Evolutionary conservation across 331 rosid genomes (phyloP), one percentile per base, ranked within the genome.

Genomic region (Ulmus americana): DNA sequence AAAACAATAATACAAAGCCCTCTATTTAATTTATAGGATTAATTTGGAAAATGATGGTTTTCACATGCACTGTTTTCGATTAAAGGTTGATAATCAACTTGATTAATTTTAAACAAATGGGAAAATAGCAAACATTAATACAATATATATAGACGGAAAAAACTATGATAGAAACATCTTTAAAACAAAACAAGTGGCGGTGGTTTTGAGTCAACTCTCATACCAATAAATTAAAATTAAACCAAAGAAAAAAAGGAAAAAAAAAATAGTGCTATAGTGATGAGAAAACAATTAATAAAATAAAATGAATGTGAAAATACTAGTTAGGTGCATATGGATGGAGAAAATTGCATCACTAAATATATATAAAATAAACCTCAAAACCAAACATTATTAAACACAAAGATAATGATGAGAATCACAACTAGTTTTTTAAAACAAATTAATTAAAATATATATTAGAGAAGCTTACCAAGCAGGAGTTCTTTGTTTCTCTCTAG

Each of bases 391-490:
- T 62, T 8, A 45, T n/a, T 49, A 50, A 64, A 55, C 20, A 64
- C 43, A 63, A 40, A 48, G 53, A 55, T 15, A 39, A 72, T 46
- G 48, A 64, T 58, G 67, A 63, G 9, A 47, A 63, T 46, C 75
- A 58, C 77, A 39, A 65, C 62, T 57, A 41, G 46, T 4, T 43
- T 46, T 46, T 55, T 45, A 28, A 61, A 49, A 10, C 16, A 55
- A 47, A 45, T 20, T 28, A 53, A 69, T 43, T 52, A 49, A 42
- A 35, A 48, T 50, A 15, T 28, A 15, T 6, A 11, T 39, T 48
- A 39, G 5, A 47, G 56, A 59, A 72, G 56, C 81, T 68, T 86
- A 92, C 98, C 98, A 94, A 65, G 97, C 98, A 6, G 98, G 98
- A 47, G 95, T 87, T 13, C 98, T 71, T 45, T 80, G 70, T 79